Evolutionary conservation across 1,139 yeast genomes (phyloP).

Genomic region (Suhomyces panamericanus): DNA sequence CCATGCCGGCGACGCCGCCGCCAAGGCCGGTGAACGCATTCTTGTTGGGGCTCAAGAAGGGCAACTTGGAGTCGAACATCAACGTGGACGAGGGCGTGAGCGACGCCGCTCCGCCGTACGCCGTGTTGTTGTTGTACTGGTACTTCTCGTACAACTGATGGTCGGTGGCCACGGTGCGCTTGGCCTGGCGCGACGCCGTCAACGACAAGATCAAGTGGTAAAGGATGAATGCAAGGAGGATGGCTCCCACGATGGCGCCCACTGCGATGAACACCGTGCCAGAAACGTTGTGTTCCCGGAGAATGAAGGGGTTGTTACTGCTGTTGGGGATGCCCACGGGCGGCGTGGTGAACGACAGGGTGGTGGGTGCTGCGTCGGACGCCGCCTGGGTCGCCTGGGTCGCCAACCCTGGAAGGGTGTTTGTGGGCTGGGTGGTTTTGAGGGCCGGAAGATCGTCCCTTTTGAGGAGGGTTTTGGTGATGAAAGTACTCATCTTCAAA

Average conservation of each 20-base stretch:
- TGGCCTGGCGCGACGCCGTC: conserved; percentile 42
- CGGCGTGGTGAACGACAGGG: conserved; percentile 48
- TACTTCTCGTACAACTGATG: conserved; percentile 40
- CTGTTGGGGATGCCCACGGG: conserved; percentile 64
- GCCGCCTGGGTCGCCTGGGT: conserved; percentile 15
- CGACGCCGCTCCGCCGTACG: conserved; percentile 29
- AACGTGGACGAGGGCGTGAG: conserved; percentile 23
- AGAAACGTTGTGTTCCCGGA: conserved; percentile 50
- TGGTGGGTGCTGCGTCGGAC: conserved; percentile 13
- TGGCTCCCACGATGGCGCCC: conserved; percentile 65
- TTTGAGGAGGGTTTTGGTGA: conserved; percentile 3
- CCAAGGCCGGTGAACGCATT: conserved; percentile 22
- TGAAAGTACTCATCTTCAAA: conserved; percentile 6
- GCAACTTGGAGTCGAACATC: conserved; percentile 36
- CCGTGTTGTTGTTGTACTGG: conserved; percentile 36
- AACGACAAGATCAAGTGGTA: conserved; percentile 41
- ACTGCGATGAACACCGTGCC: conserved; percentile 84
- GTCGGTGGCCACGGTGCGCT: conserved; percentile 33
- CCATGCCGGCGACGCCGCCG: conserved; percentile 10
- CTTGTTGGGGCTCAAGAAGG: conserved; percentile 32
- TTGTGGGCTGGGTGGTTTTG: conserved; percentile 3
- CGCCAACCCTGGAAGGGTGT: conserved; percentile 7
- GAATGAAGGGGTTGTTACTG: conserved; percentile 57
- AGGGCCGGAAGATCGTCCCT: conserved; percentile 11
- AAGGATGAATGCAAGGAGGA: conserved; percentile 46